Base-by-base conservation (phyloP, 1,139 yeast species). In the Geotrichum aggregatum region DNA sequence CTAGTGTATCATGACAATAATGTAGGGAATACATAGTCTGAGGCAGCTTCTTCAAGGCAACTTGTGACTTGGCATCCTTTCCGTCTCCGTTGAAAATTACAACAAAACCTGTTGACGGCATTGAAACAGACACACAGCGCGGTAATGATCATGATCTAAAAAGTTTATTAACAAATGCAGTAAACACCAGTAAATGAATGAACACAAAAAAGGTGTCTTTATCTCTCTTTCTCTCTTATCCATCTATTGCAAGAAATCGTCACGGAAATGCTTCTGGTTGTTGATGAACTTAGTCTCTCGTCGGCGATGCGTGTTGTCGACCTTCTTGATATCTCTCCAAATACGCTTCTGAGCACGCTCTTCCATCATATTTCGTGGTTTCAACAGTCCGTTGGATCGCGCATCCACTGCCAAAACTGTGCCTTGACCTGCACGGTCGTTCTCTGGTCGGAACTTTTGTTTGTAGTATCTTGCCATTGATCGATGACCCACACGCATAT, bases 341-440 rank as follows among this genome's bases (percentile, higher is more conserved):
- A 77, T 80, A 65, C 87, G 78, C 78, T 87, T 87, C 70, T 82
- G 82, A 39, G 74, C 75, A 47, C 82, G 79, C 49, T 80, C 72
- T 54, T 78, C 78, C 34, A 67, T 69, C 19, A 68, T 65, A 42
- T 67, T 69, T n/a, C 63, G 59, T n/a, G 63, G 54, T 69, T 67
- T 79, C 77, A 64, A 79, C 79, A 60, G 74, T 72, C 34, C 74
- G 67, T 59, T 76, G 54, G 82, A 85, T 71, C 96, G 80, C 2
- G 91, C 80, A 66, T 91, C 97, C 1, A 96, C 97, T 33, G 97
- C 95, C 65, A 87, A 77, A 28, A 92, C 84, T 0, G 98, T 92
- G 59, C 95, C 94, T 71, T 88, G 96, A 46, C 96, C 98, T 66
- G 89, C 96, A 31, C 84, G 76, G 42, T 84, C 75, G 48, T 79